phyloP scores from a whole-genome alignment of 1,284 basidiomycete genomes.

The Crepidotus sp. region DNA sequence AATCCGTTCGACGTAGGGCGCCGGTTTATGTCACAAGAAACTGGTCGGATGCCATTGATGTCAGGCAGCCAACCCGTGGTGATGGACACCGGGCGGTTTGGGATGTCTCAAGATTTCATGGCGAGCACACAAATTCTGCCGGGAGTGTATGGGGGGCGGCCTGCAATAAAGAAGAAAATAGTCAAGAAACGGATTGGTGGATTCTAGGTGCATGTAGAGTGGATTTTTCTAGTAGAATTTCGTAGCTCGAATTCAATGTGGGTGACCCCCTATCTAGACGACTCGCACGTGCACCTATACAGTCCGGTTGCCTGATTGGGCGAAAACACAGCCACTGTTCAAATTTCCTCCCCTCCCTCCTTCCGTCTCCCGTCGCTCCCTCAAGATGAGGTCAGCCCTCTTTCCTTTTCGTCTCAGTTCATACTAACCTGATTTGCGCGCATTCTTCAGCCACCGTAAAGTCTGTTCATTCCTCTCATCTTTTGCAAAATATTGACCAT shows the following conservation, averaged over 20 bases:
- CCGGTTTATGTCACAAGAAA: slow-evolving; percentile 8
- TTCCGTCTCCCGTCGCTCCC: slow-evolving; percentile 25
- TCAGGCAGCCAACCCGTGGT: slow-evolving; percentile 13
- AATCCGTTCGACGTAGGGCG: not conserved
- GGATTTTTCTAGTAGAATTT: too few relatives aligned
- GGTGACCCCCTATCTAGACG: too few relatives aligned
- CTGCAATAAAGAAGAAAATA: slow-evolving; percentile 43
- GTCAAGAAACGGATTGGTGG: slow-evolving; percentile 68
- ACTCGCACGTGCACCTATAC: too few relatives aligned
- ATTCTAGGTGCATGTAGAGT: slow-evolving; percentile 38
- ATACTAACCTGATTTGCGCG: slow-evolving; percentile 8
- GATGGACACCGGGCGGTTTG: slow-evolving; percentile 11
- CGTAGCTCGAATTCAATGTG: too few relatives aligned
- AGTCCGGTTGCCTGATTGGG: too few relatives aligned
- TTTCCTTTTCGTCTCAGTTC: slow-evolving; percentile 1
- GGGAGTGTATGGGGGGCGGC: slow-evolving; percentile 62
- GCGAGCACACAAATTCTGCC: slow-evolving; percentile 64
- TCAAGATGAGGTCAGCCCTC: slow-evolving; percentile 44
- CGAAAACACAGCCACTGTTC: too few relatives aligned
- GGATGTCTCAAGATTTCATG: slow-evolving; percentile 38
- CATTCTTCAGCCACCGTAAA: slow-evolving; percentile 48
- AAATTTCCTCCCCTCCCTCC: not conserved
- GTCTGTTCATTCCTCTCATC: slow-evolving; percentile 28
- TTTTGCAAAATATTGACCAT: slow-evolving; percentile 3
- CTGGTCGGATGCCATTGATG: not conserved